Evolutionary conservation across 805 yeast species (phyloP).

Genomic region (Saturnispora saitoi): DNA sequence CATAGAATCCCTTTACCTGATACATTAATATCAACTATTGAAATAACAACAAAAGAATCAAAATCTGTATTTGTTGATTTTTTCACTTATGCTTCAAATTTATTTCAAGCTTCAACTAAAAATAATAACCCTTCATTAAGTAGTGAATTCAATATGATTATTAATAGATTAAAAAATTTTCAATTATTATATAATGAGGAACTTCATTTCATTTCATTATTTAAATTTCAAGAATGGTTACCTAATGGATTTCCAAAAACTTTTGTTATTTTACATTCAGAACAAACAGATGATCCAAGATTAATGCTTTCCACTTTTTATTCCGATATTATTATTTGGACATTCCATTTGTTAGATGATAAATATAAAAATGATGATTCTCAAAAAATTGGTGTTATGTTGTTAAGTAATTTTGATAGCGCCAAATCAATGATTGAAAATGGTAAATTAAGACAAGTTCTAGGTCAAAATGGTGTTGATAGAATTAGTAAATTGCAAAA

Average conservation of each 20-base stretch:
- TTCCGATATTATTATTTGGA: slow-evolving; percentile 72
- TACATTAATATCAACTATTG: slow-evolving; percentile 6
- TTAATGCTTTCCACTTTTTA: slow-evolving; percentile 56
- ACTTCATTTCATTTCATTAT: slow-evolving; percentile 37
- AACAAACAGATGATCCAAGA: slow-evolving; percentile 35
- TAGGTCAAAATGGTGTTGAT: slow-evolving; percentile 52
- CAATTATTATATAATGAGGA: slow-evolving; percentile 54
- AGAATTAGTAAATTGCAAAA: slow-evolving; percentile 64
- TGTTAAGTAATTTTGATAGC: slow-evolving; percentile 62
- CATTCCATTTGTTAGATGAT: slow-evolving; percentile 56
- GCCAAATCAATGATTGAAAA: slow-evolving; percentile 65
- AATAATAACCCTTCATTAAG: slow-evolving; percentile 3
- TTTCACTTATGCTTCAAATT: slow-evolving; percentile 40
- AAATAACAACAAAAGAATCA: slow-evolving; percentile 4
- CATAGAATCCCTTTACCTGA: slow-evolving; percentile 14
- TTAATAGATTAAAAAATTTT: slow-evolving; percentile 57
- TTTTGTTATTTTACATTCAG: slow-evolving; percentile 33
- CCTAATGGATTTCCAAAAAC: slow-evolving; percentile 51
- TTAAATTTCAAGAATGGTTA: slow-evolving; percentile 67
- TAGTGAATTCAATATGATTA: slow-evolving; percentile 39
- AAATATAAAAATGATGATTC: slow-evolving; percentile 38
- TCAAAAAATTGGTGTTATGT: slow-evolving; percentile 56
- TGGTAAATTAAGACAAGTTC: slow-evolving; percentile 34
- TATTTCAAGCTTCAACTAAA: slow-evolving; percentile 4
- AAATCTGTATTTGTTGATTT: slow-evolving; percentile 39